Evolutionary conservation across 2,329 filamentous ascomycete species (phyloP), one percentile per base, ranked within the genome.

Genomic region (Paecilomyces formosus): DNA sequence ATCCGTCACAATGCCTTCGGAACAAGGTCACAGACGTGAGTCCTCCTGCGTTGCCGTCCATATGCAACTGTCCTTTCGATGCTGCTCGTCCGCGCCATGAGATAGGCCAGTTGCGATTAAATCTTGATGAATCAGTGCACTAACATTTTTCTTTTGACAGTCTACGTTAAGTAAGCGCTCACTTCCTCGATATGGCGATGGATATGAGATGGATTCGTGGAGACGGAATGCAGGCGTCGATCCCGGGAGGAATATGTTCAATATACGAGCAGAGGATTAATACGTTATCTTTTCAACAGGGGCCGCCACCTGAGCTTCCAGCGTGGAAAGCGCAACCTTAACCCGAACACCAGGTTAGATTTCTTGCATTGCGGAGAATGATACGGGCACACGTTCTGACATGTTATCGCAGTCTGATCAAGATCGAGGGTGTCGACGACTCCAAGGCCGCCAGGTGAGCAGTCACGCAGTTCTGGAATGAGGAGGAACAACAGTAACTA

Each of bases 241-340:
- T 53, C 53, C 56, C 33, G 55, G 49, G 56, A 24, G 58, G 55
- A 13, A 49, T 13, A 33, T 31, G 6, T 31, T 53, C 2, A 55
- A 56, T 53, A 60, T 56, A n/a, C 59, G 62, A 62, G 64, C 63
- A 68, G 66, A 65, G 59, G 56, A 64, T 74, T 75, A 72, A 75
- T 69, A 68, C 65, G 66, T 26, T 63, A 62, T 67, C 67, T 64
- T 59, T 68, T 65, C 33, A 66, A 64, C 76, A 95, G 90, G 91
- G 93, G 92, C 85, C 92, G 92, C 82, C 93, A 97, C 88, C 84
- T 97, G 82, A 93, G 89, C 83, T 97, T 96, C 86, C 88, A 96
- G 86, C 90, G 93, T 81, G 89, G 88, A 79, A 93, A 95, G 85
- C 89, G 90, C 82, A 88, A 85, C 82, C 92, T 88, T 77, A 92